Conservation (phyloP, 2,329 filamentous ascomycete genomes). For the Neopestalotiopsis rosae region DNA sequence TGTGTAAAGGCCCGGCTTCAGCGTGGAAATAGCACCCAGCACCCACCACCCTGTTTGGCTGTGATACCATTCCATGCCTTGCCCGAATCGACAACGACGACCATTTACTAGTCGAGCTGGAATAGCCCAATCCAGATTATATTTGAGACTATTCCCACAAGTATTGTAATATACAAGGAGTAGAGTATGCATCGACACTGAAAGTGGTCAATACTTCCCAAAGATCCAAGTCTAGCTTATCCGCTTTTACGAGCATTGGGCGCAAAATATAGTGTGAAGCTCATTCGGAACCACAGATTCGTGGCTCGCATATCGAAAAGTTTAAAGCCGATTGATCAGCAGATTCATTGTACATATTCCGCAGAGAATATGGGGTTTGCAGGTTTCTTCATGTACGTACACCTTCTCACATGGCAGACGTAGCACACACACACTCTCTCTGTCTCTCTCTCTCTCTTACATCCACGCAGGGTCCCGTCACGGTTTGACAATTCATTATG, state of each 20-base stretch:
- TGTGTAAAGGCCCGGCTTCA: conserved; percentile 1
- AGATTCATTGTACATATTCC: background rate
- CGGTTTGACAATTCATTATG: conserved; percentile 6
- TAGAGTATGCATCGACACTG: background rate
- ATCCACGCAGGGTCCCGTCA: conserved; percentile 1
- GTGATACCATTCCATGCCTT: background rate
- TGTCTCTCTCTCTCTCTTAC: too few species aligned
- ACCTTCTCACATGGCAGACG: background rate
- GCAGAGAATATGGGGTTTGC: background rate
- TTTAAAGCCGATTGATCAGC: background rate
- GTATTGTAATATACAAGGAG: background rate
- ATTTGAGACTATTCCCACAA: background rate
- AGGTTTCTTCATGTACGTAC: background rate
- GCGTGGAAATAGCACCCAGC: background rate
- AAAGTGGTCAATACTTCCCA: too few species aligned
- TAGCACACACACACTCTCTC: background rate
- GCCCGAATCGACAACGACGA: background rate
- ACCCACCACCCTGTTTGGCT: background rate
- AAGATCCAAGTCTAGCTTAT: too few species aligned
- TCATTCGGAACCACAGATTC: background rate
- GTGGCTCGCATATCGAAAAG: background rate
- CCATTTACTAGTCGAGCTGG: background rate
- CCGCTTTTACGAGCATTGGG: too few species aligned
- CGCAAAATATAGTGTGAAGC: too few species aligned
- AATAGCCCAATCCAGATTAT: background rate